phyloP scores from a whole-genome alignment of 352 stramenopile genomes.

The Pythium monospermum region DNA sequence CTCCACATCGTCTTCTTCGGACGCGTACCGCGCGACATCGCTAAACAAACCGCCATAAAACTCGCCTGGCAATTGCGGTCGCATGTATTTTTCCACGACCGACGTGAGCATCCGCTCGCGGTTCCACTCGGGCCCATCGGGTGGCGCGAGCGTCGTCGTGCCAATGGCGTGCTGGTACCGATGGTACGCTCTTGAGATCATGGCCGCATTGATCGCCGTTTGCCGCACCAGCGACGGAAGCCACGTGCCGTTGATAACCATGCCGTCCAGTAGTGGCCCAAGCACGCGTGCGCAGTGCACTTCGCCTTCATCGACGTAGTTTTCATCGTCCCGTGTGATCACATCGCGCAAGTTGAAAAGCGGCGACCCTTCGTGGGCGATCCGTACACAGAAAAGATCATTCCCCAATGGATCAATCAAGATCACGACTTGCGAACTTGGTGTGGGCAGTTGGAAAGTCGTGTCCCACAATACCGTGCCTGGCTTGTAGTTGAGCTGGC shows the following conservation, averaged over 20 bases:
- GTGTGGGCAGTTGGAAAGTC: conserved; percentile 66
- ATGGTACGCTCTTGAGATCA: conserved; percentile 64
- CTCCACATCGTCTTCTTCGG: conserved; percentile 9
- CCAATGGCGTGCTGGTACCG: conserved; percentile 75
- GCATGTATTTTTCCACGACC: conserved; percentile 78
- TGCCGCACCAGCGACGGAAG: conserved; percentile 76
- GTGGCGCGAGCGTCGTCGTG: conserved; percentile 44
- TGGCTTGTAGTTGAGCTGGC: conserved; percentile 76
- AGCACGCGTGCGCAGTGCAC: conserved; percentile 79
- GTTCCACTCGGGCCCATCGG: conserved; percentile 62
- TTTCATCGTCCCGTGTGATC: conserved; percentile 71
- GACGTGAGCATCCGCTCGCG: conserved; percentile 64
- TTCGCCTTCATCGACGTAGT: conserved; percentile 71
- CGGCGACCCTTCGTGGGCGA: conserved; percentile 73
- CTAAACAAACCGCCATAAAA: conserved; percentile 83
- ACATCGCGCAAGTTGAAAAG: conserved; percentile 70
- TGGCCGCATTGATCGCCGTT: conserved; percentile 76
- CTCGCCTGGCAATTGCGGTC: conserved; percentile 73
- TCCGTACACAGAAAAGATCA: conserved; percentile 80
- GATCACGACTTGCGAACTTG: conserved; percentile 70
- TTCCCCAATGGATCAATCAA: conserved; percentile 83
- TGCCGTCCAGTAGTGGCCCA: conserved; percentile 76
- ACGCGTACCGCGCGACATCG: conserved; percentile 33
- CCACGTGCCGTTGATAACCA: conserved; percentile 81
- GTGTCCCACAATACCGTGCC: conserved; percentile 77